phyloP scores from a whole-genome alignment of 2,329 filamentous ascomycete species.

The Pyrenophora teres region DNA sequence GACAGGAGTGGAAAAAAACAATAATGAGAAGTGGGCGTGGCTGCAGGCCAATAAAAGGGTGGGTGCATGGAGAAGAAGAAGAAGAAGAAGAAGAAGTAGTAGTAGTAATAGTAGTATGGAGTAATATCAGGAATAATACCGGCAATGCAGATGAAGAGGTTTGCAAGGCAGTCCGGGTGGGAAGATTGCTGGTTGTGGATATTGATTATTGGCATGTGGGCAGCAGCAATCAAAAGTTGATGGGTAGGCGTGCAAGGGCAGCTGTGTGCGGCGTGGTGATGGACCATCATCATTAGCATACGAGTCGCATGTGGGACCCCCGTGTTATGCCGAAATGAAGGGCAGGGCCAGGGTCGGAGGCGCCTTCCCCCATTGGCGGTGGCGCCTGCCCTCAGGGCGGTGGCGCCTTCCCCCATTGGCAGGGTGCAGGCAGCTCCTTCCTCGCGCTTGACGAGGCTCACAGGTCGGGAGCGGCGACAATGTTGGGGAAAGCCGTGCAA shows the following conservation, averaged over 20 bases:
- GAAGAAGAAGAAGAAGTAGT: too few species aligned
- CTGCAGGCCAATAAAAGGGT: constrained; percentile 29
- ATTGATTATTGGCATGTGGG: too few species aligned
- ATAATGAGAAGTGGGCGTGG: constrained; percentile 17
- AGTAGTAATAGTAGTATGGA: too few species aligned
- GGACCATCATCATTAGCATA: constrained; percentile 7
- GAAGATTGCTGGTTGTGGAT: constrained; percentile 6
- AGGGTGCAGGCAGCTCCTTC: not conserved
- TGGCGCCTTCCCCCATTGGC: constrained; percentile 18
- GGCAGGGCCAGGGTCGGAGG: constrained; percentile 13
- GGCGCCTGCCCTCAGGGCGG: too few species aligned
- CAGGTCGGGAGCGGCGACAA: not conserved
- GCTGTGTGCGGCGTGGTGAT: constrained; percentile 13
- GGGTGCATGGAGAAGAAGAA: too few species aligned
- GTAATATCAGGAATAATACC: too few species aligned
- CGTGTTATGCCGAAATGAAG: constrained; percentile 25
- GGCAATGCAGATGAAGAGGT: too few species aligned
- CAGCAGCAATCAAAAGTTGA: constrained; percentile 18
- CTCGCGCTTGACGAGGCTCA: not conserved
- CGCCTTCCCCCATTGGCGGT: constrained; percentile 11
- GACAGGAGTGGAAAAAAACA: too few species aligned
- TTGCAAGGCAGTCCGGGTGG: too few species aligned
- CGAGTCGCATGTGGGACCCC: constrained; percentile 6
- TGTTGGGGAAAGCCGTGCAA: not conserved
- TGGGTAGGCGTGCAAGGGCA: constrained; percentile 1